Conservation (phyloP, 2,329 filamentous ascomycete species). For the Paecilomyces formosus region DNA sequence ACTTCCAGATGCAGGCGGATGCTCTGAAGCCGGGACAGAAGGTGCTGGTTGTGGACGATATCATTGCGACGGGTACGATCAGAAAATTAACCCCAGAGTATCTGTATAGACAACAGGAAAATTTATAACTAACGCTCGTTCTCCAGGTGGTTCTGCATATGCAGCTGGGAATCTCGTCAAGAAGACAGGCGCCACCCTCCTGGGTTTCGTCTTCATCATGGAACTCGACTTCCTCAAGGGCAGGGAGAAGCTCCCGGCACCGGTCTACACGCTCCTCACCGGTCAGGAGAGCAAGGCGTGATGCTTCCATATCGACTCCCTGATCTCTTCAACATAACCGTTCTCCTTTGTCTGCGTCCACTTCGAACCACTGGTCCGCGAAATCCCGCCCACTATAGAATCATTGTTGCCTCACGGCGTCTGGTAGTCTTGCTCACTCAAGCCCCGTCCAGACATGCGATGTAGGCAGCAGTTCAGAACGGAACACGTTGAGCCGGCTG, state of each 20-base stretch:
- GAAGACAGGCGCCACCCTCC: constrained; percentile 74
- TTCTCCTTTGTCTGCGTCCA: not conserved
- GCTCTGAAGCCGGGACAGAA: constrained; percentile 79
- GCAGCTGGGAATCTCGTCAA: constrained; percentile 81
- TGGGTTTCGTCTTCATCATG: constrained; percentile 92
- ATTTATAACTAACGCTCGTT: not conserved
- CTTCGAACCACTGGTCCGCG: not conserved
- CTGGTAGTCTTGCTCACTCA: not conserved
- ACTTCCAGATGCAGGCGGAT: constrained; percentile 91
- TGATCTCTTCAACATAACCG: not conserved
- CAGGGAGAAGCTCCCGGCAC: constrained; percentile 77
- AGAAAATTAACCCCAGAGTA: not conserved
- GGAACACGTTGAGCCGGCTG: no score
- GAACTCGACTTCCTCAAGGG: constrained; percentile 92
- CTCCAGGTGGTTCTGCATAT: constrained; percentile 78
- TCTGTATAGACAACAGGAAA: not conserved
- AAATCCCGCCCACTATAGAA: not conserved
- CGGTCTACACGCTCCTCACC: constrained; percentile 74
- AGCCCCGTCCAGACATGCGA: not conserved
- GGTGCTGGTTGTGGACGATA: constrained; percentile 91
- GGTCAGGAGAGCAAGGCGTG: constrained; percentile 42
- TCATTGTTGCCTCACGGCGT: not conserved
- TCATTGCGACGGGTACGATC: constrained; percentile 83
- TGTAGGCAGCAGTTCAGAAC: not conserved
- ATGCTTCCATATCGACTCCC: not conserved